Evolutionary conservation across 768 basidiomycete genomes (phyloP).

Genomic region (Infundibulicybe gibba): DNA sequence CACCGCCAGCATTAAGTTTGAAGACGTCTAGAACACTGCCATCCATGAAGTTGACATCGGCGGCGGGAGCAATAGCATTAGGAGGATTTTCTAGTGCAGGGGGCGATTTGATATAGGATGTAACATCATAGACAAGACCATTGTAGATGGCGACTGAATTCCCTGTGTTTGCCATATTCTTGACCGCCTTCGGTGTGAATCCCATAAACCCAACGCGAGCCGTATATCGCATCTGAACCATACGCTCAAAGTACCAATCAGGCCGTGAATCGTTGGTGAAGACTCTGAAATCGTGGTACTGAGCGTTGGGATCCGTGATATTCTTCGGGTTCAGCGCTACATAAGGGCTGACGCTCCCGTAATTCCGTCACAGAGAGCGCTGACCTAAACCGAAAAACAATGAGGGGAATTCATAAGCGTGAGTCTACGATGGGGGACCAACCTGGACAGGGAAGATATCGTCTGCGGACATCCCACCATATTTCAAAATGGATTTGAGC

Average conservation of each 20-base stretch:
- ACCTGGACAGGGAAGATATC: slow-evolving; percentile 94
- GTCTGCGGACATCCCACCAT: slow-evolving; percentile 75
- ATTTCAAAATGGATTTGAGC: slow-evolving; percentile 70
- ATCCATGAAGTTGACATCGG: slow-evolving; percentile 68
- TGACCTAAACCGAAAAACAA: slow-evolving; percentile 58
- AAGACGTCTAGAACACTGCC: slow-evolving; percentile 69
- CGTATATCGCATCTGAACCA: slow-evolving; percentile 91
- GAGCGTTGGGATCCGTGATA: slow-evolving; percentile 66
- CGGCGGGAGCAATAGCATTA: slow-evolving; percentile 39
- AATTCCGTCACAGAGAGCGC: slow-evolving; percentile 87
- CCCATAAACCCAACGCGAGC: slow-evolving; percentile 88
- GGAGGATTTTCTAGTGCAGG: slow-evolving; percentile 51
- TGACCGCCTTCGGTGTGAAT: slow-evolving; percentile 72
- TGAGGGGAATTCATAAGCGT: slow-evolving; percentile 1
- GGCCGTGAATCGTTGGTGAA: slow-evolving; percentile 87
- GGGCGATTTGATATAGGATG: slow-evolving; percentile 70
- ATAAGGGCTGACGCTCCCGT: slow-evolving; percentile 81
- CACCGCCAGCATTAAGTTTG: slow-evolving; percentile 67
- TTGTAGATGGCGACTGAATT: slow-evolving; percentile 83
- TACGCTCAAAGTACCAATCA: slow-evolving; percentile 96
- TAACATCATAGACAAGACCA: slow-evolving; percentile 82
- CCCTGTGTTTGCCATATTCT: slow-evolving; percentile 60
- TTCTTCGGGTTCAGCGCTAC: slow-evolving; percentile 77
- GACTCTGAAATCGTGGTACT: slow-evolving; percentile 96
- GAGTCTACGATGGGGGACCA: slow-evolving; percentile 9